Conservation (phyloP, 1,284 basidiomycete species). For the Trametes hirsuta region DNA sequence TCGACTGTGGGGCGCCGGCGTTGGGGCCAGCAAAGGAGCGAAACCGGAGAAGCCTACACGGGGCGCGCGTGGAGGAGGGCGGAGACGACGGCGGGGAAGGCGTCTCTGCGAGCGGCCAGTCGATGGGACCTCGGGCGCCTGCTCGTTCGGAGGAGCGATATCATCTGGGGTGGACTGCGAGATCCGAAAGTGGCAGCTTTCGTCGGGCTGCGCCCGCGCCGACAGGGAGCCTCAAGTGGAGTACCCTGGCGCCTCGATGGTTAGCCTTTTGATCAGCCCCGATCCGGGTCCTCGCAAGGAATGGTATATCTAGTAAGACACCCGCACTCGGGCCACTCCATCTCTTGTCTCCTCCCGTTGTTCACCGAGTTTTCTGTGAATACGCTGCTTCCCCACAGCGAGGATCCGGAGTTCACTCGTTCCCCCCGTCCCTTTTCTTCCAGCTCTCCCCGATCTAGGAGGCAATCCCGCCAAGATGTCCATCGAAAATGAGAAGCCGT, state of each 20-base stretch:
- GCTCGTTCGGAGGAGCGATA: background rate
- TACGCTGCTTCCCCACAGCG: too few relatives aligned
- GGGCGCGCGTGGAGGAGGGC: background rate
- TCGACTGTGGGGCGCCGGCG: background rate
- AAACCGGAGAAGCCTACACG: background rate
- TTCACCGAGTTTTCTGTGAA: too few relatives aligned
- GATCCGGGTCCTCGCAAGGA: background rate
- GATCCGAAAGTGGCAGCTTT: conserved; percentile 5
- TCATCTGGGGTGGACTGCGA: conserved; percentile 7
- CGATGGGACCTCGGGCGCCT: conserved; percentile 7
- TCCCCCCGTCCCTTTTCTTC: too few relatives aligned
- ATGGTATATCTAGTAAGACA: conserved; percentile 5
- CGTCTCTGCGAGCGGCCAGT: background rate
- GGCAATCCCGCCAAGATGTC: conserved; percentile 26
- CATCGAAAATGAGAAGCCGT: conserved; percentile 30
- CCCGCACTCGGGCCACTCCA: conserved; percentile 4
- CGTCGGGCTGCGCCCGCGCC: background rate
- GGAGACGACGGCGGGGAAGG: background rate
- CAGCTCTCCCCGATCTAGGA: too few relatives aligned
- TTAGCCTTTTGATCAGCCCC: conserved; percentile 2
- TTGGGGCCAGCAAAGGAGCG: background rate
- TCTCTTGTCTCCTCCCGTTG: background rate
- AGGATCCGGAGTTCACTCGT: too few relatives aligned
- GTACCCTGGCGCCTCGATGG: background rate
- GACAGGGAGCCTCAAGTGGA: background rate